phyloP scores from a whole-genome alignment of 2,329 filamentous ascomycete species.

The Elsinoe fawcettii region DNA sequence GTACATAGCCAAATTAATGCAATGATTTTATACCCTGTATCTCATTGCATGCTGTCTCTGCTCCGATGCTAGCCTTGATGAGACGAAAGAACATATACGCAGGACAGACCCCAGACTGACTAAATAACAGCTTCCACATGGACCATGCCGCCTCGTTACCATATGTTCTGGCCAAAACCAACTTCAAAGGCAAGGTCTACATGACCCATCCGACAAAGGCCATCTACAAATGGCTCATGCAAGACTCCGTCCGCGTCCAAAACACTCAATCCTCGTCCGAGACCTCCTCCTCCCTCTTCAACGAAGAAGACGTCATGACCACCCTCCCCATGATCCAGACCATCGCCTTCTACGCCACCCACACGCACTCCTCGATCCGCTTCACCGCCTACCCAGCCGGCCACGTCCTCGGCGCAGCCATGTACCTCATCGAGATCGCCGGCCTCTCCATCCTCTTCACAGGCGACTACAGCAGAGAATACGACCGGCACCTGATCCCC shows the following conservation, averaged over 20 bases:
- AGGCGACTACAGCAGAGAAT: slow-evolving; percentile 92
- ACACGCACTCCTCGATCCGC: slow-evolving; percentile 90
- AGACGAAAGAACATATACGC: background rate
- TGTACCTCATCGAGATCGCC: slow-evolving; percentile 97
- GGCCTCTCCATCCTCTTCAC: slow-evolving; percentile 96
- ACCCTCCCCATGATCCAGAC: slow-evolving; percentile 93
- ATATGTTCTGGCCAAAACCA: slow-evolving; percentile 95
- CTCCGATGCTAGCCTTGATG: slow-evolving; percentile 10
- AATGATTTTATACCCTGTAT: background rate
- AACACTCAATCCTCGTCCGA: slow-evolving; percentile 58
- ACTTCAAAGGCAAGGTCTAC: slow-evolving; percentile 92
- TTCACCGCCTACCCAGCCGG: slow-evolving; percentile 96
- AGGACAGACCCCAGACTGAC: background rate
- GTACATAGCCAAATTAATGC: slow-evolving; percentile 15
- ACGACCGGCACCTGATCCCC: slow-evolving; percentile 90
- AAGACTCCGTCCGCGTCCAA: slow-evolving; percentile 88
- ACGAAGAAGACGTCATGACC: slow-evolving; percentile 87
- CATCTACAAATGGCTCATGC: slow-evolving; percentile 99
- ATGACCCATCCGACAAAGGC: slow-evolving; percentile 99
- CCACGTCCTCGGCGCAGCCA: slow-evolving; percentile 94
- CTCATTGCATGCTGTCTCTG: background rate
- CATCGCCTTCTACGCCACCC: slow-evolving; percentile 96
- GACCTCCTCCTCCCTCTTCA: slow-evolving; percentile 67
- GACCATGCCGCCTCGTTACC: slow-evolving; percentile 98
- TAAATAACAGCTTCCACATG: slow-evolving; percentile 74